Conservation (phyloP, 495 filamentous ascomycete genomes). For the Lasiosphaeriaceae sp. region DNA sequence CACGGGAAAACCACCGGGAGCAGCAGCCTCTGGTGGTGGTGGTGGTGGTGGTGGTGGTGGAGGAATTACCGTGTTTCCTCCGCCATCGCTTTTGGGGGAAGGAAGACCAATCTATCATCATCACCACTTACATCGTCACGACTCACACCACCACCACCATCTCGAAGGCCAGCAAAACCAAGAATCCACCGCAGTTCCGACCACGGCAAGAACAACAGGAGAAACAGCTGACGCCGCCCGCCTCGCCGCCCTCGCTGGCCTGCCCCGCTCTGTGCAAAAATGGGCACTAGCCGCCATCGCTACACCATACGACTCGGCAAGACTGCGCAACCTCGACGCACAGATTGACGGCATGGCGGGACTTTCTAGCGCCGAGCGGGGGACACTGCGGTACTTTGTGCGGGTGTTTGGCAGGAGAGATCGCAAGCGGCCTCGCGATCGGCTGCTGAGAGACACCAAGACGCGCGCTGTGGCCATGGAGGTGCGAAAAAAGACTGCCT, state of each 20-base stretch:
- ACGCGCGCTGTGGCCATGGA: constrained; percentile 64
- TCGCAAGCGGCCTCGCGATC: constrained; percentile 68
- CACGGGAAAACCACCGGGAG: too few relatives aligned
- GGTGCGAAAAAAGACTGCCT: constrained; percentile 73
- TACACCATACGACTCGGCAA: constrained; percentile 39
- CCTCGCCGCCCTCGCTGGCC: constrained; percentile 30
- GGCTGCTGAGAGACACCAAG: constrained; percentile 67
- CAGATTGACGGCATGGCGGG: constrained; percentile 38
- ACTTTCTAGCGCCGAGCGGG: constrained; percentile 12
- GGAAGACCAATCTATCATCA: too few relatives aligned
- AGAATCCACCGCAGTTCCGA: too few relatives aligned
- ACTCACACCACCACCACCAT: too few relatives aligned
- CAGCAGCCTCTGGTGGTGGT: too few relatives aligned
- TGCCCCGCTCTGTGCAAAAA: constrained; percentile 36
- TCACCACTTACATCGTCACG: too few relatives aligned
- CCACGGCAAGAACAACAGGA: constrained; percentile 5
- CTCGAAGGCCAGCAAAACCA: too few relatives aligned
- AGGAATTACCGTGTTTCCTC: too few relatives aligned
- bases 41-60: too few relatives aligned
- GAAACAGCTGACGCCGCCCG: constrained; percentile 7
- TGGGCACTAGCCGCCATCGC: constrained; percentile 38
- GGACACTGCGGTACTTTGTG: constrained; percentile 16
- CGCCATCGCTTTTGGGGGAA: too few relatives aligned
- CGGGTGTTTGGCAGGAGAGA: constrained; percentile 16
- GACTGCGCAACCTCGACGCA: constrained; percentile 40